Evolutionary conservation across 495 filamentous ascomycete genomes (phyloP).

Genomic region (Letharia columbiana): DNA sequence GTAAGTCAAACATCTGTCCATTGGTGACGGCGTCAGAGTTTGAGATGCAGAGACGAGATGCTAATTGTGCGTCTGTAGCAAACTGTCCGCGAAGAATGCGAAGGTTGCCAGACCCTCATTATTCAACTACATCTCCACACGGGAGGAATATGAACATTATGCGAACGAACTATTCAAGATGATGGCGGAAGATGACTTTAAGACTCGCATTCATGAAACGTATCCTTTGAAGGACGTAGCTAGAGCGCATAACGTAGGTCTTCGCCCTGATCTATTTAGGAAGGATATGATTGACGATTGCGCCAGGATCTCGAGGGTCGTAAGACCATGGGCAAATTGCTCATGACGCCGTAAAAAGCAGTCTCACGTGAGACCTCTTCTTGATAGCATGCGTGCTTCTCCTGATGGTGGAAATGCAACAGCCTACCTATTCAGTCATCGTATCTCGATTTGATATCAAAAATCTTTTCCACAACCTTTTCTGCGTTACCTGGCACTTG

Average conservation of each 20-base stretch:
- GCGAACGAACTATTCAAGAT: conserved; percentile 64
- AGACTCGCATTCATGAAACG: conserved; percentile 65
- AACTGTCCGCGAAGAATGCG: conserved; percentile 67
- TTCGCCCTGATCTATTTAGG: not conserved
- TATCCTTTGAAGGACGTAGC: conserved; percentile 75
- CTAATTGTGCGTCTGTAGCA: conserved; percentile 24
- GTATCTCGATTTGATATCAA: not conserved
- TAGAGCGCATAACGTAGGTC: conserved; percentile 55
- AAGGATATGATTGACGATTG: conserved; percentile 9
- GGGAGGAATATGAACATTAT: conserved; percentile 69
- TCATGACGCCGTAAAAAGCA: conserved; percentile 33
- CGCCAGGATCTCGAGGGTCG: conserved; percentile 67
- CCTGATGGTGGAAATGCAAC: not conserved
- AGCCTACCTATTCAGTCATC: not conserved
- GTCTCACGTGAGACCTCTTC: not conserved
- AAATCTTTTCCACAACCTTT: conserved; percentile 10
- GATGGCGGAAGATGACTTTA: conserved; percentile 58
- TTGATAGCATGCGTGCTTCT: not conserved
- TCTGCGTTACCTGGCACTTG: conserved; percentile 12
- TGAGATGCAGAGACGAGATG: not conserved
- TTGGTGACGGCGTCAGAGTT: not conserved
- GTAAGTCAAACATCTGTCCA: conserved; percentile 32
- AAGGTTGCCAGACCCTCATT: conserved; percentile 69
- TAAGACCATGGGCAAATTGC: conserved; percentile 64
- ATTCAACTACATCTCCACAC: conserved; percentile 63